Conservation (phyloP, 345 rosid genomes). For the Geranium brycei region DNA sequence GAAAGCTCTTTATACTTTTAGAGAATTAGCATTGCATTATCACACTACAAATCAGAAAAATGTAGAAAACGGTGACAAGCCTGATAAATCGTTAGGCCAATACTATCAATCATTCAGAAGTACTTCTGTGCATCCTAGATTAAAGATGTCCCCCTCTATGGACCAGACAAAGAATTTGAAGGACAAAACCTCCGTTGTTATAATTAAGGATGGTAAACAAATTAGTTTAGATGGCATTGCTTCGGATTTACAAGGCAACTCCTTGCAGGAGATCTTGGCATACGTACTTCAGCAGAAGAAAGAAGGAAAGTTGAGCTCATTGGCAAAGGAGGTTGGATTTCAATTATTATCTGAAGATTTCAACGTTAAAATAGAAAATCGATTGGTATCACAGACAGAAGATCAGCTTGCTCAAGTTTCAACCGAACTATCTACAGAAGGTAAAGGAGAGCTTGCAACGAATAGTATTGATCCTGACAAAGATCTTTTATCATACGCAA, state of each 20-base stretch:
- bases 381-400: constrained; percentile 25
- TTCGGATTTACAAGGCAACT: constrained; percentile 47
- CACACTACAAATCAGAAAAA: constrained; percentile 19
- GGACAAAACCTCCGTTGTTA: constrained; percentile 62
- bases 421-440: constrained; percentile 10
- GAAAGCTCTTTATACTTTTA: constrained; percentile 50
- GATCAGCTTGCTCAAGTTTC: constrained; percentile 29
- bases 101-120: constrained; percentile 20
- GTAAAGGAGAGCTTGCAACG: constrained; percentile 17
- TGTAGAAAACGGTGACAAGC: constrained; percentile 19
- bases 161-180: constrained; percentile 31
- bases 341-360: constrained; percentile 69
- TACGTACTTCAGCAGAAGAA: constrained; percentile 53
- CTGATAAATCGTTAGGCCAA: constrained; percentile 23
- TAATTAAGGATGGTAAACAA: constrained; percentile 52
- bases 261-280: constrained; percentile 56
- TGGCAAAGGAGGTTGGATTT: constrained; percentile 83
- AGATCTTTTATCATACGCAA: background rate
- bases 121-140: constrained; percentile 29
- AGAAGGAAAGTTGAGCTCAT: constrained; percentile 45
- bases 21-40: constrained; percentile 48
- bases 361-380: constrained; percentile 32
- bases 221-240: constrained; percentile 35
- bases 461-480: constrained; percentile 8
- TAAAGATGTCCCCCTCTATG: constrained; percentile 25